A percentile compares a stretch with the other conserved stretches of the same genome.
These are phyloP conservation scores for Gynochthodes officinalis DNA, from an alignment of 257 asterid genomes.

Conservation along the genomic window DNA sequence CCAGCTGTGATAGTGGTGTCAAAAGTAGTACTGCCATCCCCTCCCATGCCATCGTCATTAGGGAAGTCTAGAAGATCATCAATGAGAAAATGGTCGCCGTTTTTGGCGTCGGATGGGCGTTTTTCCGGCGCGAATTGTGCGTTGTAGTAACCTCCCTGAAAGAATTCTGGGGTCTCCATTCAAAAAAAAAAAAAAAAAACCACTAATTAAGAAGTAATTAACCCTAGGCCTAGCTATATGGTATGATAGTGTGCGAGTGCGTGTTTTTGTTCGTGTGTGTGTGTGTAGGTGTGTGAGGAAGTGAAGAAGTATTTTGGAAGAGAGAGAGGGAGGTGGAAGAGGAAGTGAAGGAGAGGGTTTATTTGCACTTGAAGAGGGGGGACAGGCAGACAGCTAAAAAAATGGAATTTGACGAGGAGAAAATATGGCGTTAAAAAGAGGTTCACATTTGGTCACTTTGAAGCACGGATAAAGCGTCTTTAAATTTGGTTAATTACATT, in stretches of 20 bases:
- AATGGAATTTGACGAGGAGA: conserved; percentile 64
- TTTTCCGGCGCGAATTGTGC: conserved; percentile 40
- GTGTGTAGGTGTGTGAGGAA: conserved; percentile 8
- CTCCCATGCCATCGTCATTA: conserved; percentile 47
- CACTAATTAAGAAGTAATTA: not conserved
- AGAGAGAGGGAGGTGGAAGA: conserved; percentile 46
- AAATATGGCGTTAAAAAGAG: conserved; percentile 52
- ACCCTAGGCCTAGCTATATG: not conserved
- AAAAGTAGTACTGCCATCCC: conserved; percentile 16
- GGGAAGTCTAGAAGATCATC: conserved; percentile 86
- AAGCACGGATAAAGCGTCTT: conserved; percentile 16
- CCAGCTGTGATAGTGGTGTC: conserved; percentile 30
- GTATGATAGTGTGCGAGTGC: conserved; percentile 11
- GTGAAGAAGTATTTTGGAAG: conserved; percentile 22
- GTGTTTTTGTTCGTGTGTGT: conserved; percentile 16
- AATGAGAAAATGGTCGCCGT: conserved; percentile 53
- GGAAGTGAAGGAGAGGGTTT: conserved; percentile 45
- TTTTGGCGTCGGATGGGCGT: conserved; percentile 39
- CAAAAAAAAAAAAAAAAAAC: not conserved
- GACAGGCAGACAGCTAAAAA: conserved; percentile 45
- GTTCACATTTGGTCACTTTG: conserved; percentile 27
- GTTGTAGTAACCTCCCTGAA: conserved; percentile 33
- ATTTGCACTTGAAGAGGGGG: conserved; percentile 72
- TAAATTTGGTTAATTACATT: not conserved
- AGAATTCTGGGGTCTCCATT: conserved; percentile 65